Evolutionary conservation across 192 early-diverging fungal species (phyloP).

Genomic region (Backusella tuberculispora): DNA sequence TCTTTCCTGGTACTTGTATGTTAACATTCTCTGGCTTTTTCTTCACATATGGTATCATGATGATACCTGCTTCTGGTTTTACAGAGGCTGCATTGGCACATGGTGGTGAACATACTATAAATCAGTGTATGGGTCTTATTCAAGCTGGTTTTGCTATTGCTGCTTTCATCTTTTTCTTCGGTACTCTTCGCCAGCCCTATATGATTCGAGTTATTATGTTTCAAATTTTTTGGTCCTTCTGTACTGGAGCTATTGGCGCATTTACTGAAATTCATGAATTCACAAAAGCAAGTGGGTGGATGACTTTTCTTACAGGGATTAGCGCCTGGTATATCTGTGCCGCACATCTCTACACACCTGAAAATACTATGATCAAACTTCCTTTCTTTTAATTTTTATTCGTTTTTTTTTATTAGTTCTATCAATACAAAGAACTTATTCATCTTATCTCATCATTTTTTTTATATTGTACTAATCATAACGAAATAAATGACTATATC

Average conservation of each 20-base stretch:
- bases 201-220: slow-evolving; percentile 26
- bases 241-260: slow-evolving; percentile 20
- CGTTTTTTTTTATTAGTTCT: background rate
- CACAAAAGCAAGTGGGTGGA: slow-evolving; percentile 29
- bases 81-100: background rate
- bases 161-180: slow-evolving; percentile 30
- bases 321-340: slow-evolving; percentile 26
- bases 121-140: slow-evolving; percentile 10
- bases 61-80: slow-evolving; percentile 26
- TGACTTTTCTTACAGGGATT: slow-evolving; percentile 21
- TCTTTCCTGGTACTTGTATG: slow-evolving; percentile 30
- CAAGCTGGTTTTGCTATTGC: slow-evolving; percentile 23
- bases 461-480: background rate
- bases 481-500: background rate
- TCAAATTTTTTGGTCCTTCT: slow-evolving; percentile 29
- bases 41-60: slow-evolving; percentile 35
- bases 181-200: slow-evolving; percentile 28
- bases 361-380: slow-evolving; percentile 16
- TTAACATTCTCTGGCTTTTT: slow-evolving; percentile 30
- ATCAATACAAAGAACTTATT: background rate
- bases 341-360: slow-evolving; percentile 17
- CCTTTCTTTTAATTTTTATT: slow-evolving; percentile 24
- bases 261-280: slow-evolving; percentile 2
- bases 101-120: background rate
- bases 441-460: background rate